Evolutionary conservation across 1,284 basidiomycete species (phyloP).

Genomic region (Earliella scabrosa): DNA sequence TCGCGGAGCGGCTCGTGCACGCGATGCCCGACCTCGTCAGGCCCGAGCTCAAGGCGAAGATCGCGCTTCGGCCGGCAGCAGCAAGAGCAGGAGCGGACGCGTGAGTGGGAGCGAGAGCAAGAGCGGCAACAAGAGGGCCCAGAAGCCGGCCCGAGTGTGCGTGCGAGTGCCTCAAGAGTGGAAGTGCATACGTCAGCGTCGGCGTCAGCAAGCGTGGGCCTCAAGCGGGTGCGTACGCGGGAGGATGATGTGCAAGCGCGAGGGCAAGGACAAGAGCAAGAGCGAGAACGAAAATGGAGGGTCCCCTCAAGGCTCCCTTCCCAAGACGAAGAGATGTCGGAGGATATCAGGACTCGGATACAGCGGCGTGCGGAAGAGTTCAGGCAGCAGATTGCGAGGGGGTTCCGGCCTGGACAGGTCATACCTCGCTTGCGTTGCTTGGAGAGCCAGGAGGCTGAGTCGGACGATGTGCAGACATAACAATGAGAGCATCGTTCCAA

Average conservation of each 20-base stretch:
- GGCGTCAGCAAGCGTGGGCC: background rate
- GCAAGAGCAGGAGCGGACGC: background rate
- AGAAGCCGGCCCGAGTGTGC: background rate
- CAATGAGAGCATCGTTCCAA: background rate
- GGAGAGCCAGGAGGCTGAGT: constrained; percentile 30
- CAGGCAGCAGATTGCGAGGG: constrained; percentile 22
- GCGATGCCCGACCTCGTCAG: constrained; percentile 35
- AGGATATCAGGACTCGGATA: constrained; percentile 16
- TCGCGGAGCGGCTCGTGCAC: constrained; percentile 33
- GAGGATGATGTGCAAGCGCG: background rate
- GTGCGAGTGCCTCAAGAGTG: constrained; percentile 1
- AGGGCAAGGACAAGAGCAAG: background rate
- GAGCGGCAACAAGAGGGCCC: background rate
- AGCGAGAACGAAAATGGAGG: background rate
- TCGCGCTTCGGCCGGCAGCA: background rate
- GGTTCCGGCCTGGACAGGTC: constrained; percentile 26
- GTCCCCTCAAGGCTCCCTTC: constrained; percentile 17
- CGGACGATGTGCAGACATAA: background rate
- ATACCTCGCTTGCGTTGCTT: constrained; percentile 30
- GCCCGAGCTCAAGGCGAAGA: constrained; percentile 13
- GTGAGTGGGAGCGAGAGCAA: background rate
- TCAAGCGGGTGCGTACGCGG: background rate
- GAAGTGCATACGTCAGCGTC: background rate
- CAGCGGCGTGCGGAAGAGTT: constrained; percentile 21
- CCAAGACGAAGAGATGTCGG: constrained; percentile 22